phyloP scores from a whole-genome alignment of 805 yeast species.

The Jamesozyma gamospora region DNA sequence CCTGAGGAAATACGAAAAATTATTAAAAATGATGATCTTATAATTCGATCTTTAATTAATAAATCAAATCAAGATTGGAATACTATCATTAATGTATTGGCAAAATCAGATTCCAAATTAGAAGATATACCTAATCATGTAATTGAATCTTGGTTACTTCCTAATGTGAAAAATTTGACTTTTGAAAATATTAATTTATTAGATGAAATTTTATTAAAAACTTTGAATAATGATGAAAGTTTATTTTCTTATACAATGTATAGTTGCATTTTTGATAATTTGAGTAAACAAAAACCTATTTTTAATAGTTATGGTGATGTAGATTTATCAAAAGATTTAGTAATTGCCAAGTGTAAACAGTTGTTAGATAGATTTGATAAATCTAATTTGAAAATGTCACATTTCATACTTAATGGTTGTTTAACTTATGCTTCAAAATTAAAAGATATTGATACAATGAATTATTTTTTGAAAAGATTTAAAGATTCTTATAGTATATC shows the following conservation, averaged over 20 bases:
- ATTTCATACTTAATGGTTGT: constrained; percentile 19
- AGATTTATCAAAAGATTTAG: constrained; percentile 4
- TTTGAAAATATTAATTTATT: constrained; percentile 18
- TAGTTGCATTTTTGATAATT: constrained; percentile 17
- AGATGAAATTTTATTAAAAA: constrained; percentile 20
- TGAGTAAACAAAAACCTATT: constrained; percentile 9
- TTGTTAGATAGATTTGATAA: constrained; percentile 15
- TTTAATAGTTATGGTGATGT: background rate
- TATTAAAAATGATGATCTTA: constrained; percentile 17
- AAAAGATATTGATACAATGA: constrained; percentile 14
- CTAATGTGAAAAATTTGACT: constrained; percentile 10
- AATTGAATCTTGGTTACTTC: constrained; percentile 7
- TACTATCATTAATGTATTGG: constrained; percentile 15
- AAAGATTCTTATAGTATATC: constrained; percentile 15
- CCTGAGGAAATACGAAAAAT: constrained; percentile 14
- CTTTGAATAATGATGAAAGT: constrained; percentile 6
- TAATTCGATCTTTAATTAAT: constrained; percentile 16
- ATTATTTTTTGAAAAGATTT: constrained; percentile 20
- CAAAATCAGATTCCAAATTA: constrained; percentile 9
- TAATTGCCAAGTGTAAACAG: constrained; percentile 14
- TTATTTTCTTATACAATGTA: constrained; percentile 15
- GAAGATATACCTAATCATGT: constrained; percentile 6
- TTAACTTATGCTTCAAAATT: constrained; percentile 17
- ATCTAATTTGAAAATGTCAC: constrained; percentile 8
- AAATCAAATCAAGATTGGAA: constrained; percentile 21